Conservation (phyloP, 805 yeast genomes). For the Wickerhamiella lipophila region DNA sequence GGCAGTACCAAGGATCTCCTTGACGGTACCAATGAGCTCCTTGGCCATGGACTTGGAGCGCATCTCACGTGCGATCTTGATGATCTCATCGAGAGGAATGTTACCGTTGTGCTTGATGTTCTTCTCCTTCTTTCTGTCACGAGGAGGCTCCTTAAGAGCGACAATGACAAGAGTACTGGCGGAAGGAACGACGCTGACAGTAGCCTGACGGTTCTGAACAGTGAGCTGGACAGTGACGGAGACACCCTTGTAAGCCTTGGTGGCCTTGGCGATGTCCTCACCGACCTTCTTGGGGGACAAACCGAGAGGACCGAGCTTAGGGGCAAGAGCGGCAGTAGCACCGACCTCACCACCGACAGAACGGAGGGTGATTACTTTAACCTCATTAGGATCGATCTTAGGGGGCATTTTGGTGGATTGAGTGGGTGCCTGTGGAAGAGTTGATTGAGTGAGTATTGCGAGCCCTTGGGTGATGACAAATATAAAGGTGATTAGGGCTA, state of each 20-base stretch:
- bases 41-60: constrained; percentile 96
- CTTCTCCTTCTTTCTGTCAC: constrained; percentile 99
- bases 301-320: constrained; percentile 99
- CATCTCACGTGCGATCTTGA: constrained; percentile 96
- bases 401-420: constrained; percentile 53
- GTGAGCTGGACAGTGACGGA: constrained; percentile 97
- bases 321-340: constrained; percentile 98
- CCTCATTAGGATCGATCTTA: constrained; percentile 97
- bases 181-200: constrained; percentile 97
- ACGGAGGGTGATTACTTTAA: constrained; percentile 95
- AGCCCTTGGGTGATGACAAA: constrained; percentile 2
- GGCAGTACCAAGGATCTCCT: constrained; percentile 99
- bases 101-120: constrained; percentile 99
- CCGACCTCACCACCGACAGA: constrained; percentile 99
- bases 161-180: constrained; percentile 98
- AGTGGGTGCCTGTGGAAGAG: constrained; percentile 6
- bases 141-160: constrained; percentile 98
- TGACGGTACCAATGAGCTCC: constrained; percentile 89
- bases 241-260: constrained; percentile 97
- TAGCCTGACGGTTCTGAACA: constrained; percentile 99
- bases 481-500: not conserved
- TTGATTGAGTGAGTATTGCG: not conserved
- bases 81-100: constrained; percentile 92
- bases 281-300: constrained; percentile 99
- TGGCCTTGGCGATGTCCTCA: constrained; percentile 99